Base-by-base conservation (phyloP, 179 eudicot genomes). In the Beta corolliflora region DNA sequence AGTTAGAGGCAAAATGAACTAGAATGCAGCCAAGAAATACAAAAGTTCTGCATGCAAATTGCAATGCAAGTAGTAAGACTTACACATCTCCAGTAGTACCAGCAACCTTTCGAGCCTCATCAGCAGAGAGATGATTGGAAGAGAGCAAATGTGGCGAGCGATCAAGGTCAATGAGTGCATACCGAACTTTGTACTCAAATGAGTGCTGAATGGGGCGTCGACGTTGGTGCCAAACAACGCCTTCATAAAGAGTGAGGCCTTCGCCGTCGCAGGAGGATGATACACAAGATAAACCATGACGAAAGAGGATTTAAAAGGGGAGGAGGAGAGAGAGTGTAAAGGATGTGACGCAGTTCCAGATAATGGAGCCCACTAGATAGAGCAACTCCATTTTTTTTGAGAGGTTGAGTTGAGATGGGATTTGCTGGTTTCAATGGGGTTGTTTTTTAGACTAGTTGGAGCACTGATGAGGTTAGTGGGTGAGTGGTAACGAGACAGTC, bases 141-240 rank as follows among this genome's bases (percentile, higher is more conserved):
- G 90, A 92, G 23, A 85, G 21, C 0, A 67, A 23, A 59, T 79
- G 78, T 44, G 89, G 23, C 41, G 85, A 50, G 56, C 10, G 81
- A 83, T 95, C 93, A 66, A 95, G 92, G 83, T 95, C 92, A 81
- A 91, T 59, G 29, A 90, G 89, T 2, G 98, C 97, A 75, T 93
- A 95, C 3, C 98, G 93, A 78, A 88, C 95, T 59, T 86, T 59
- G 82, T 95, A 95, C 14, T 80, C 81, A 81, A 95, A 95, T 2
- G 93, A 91, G 75, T 95, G 98, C 83, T 86, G 95, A 48, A 91
- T 84, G 12, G 98, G 98, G 50, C 91, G 92, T 56, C 93, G 94
- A 45, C 98, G 97, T 78, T 95, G 92, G 87, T 95, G 98, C 93
- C 93, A 92, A 72, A 95, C 98, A 52, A 88, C 83, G 76, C 97